Conservation (phyloP, 139 green algal genomes). For the Closterium sp. region DNA sequence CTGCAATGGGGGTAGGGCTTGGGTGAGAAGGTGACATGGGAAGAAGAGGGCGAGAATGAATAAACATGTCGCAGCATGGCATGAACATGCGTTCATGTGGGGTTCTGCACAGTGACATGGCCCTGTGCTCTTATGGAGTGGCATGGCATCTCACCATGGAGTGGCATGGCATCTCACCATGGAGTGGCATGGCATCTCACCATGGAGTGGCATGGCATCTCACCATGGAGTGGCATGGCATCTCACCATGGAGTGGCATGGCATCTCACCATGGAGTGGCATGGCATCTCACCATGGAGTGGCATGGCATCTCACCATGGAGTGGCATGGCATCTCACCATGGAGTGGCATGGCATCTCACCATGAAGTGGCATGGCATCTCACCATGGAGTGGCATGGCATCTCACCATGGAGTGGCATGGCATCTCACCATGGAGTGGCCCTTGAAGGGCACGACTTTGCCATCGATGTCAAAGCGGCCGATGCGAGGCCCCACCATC, state of each 20-base stretch:
- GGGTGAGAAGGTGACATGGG: neutral
- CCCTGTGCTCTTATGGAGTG: no score
- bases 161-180: neutral
- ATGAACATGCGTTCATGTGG: neutral
- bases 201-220: constrained; percentile 63
- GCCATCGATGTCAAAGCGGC: constrained; percentile 84
- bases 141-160: no score
- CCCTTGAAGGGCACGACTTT: constrained; percentile 66
- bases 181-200: constrained; percentile 19
- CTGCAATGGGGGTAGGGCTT: neutral
- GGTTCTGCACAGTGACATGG: no score
- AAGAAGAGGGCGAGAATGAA: neutral
- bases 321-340: no score
- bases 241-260: constrained; percentile 62
- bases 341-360: no score
- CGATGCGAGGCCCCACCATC: constrained; percentile 84
- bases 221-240: constrained; percentile 11
- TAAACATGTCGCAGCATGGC: neutral
- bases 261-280: constrained; percentile 9
- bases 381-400: no score
- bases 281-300: constrained; percentile 53
- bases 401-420: constrained; percentile 9
- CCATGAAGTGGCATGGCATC: no score
- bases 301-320: constrained; percentile 37
- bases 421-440: constrained; percentile 58